Evolutionary conservation across 768 basidiomycete genomes (phyloP).

Genomic region (Mycena latifolia): DNA sequence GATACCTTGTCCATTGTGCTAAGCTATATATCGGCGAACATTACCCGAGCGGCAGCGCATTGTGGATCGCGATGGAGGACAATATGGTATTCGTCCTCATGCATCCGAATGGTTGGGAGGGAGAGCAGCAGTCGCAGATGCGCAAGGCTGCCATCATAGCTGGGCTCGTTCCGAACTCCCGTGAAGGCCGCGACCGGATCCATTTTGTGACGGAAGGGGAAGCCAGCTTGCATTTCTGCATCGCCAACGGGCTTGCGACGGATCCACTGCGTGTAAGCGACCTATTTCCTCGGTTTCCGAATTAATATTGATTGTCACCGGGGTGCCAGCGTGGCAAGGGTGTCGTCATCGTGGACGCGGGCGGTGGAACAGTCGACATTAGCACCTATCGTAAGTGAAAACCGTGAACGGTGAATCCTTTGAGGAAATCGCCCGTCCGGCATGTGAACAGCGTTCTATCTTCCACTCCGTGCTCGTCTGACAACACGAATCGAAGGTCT

Average conservation of each 20-base stretch:
- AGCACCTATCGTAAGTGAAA: slow-evolving; percentile 61
- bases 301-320: not conserved
- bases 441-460: slow-evolving; percentile 47
- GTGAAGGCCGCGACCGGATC: slow-evolving; percentile 55
- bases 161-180: slow-evolving; percentile 59
- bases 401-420: slow-evolving; percentile 41
- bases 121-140: slow-evolving; percentile 68
- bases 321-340: slow-evolving; percentile 46
- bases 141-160: slow-evolving; percentile 65
- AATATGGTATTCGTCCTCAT: slow-evolving; percentile 60
- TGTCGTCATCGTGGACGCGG: slow-evolving; percentile 70
- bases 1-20: slow-evolving; percentile 60
- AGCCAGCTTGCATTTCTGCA: slow-evolving; percentile 70
- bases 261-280: slow-evolving; percentile 48
- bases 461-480: not conserved
- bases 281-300: slow-evolving; percentile 14
- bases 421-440: slow-evolving; percentile 62
- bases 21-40: slow-evolving; percentile 61
- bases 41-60: slow-evolving; percentile 54
- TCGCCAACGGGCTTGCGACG: slow-evolving; percentile 58
- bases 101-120: slow-evolving; percentile 21
- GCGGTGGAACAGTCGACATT: slow-evolving; percentile 73
- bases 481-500: slow-evolving; percentile 47
- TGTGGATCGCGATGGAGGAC: slow-evolving; percentile 60
- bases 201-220: slow-evolving; percentile 76